phyloP scores from a whole-genome alignment of 805 yeast genomes.

The Gaillardinia entomophila region DNA sequence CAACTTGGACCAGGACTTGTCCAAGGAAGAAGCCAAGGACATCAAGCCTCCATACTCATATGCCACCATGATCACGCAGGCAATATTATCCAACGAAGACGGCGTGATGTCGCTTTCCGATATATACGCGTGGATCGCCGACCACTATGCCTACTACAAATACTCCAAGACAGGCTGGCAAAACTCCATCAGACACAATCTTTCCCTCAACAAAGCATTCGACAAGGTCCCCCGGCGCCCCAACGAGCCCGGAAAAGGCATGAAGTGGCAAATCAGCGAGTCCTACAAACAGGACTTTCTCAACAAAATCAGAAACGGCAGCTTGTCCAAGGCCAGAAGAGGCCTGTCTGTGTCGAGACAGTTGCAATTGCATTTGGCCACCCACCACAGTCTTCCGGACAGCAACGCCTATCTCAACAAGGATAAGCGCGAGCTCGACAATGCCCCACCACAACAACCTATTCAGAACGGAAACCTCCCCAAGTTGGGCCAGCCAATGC shows the following conservation, averaged over 20 bases:
- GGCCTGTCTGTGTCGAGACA: slow-evolving; percentile 81
- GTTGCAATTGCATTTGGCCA: slow-evolving; percentile 66
- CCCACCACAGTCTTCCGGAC: slow-evolving; percentile 49
- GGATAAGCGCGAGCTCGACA: not conserved
- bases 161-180: slow-evolving; percentile 97
- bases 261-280: slow-evolving; percentile 97
- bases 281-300: slow-evolving; percentile 79
- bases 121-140: slow-evolving; percentile 85
- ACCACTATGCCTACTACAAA: slow-evolving; percentile 86
- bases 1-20: slow-evolving; percentile 56
- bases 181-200: slow-evolving; percentile 91
- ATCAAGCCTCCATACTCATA: slow-evolving; percentile 95
- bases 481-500: slow-evolving; percentile 14
- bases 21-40: slow-evolving; percentile 87
- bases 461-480: slow-evolving; percentile 13
- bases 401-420: not conserved
- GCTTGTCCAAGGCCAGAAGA: slow-evolving; percentile 65
- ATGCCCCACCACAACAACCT: slow-evolving; percentile 4
- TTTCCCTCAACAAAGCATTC: slow-evolving; percentile 92
- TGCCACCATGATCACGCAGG: slow-evolving; percentile 98
- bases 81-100: slow-evolving; percentile 81
- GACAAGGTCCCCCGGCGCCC: slow-evolving; percentile 95
- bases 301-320: slow-evolving; percentile 72
- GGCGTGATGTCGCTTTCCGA: slow-evolving; percentile 87
- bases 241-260: slow-evolving; percentile 97